Conservation (phyloP, 352 stramenopile genomes). For the Globisporangium iwayamae region DNA sequence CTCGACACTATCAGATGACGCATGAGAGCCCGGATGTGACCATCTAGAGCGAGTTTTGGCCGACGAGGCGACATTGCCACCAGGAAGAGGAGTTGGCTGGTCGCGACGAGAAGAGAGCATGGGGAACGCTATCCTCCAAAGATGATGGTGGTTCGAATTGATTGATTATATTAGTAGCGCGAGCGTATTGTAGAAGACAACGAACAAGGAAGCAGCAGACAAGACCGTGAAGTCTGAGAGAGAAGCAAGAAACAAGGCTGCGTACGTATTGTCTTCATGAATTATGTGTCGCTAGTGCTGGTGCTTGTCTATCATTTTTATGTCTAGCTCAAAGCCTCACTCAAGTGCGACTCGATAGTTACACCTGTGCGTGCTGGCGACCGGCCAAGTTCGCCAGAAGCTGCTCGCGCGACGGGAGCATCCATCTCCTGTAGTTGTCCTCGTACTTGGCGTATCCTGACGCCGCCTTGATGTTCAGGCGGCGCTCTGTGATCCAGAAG, state of each 20-base stretch:
- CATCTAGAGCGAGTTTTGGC: constrained; percentile 21
- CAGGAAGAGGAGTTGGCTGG: not conserved
- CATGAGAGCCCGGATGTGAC: constrained; percentile 32
- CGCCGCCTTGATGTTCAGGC: constrained; percentile 38
- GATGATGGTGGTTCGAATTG: not conserved
- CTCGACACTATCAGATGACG: constrained; percentile 1
- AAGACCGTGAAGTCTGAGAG: constrained; percentile 5
- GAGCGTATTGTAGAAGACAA: constrained; percentile 13
- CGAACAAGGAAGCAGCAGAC: not conserved
- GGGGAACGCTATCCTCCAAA: not conserved
- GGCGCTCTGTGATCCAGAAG: constrained; percentile 42
- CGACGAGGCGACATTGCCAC: not conserved
- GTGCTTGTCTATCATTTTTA: constrained; percentile 14
- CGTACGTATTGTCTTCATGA: constrained; percentile 1
- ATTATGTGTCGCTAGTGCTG: not conserved
- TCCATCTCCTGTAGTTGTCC: constrained; percentile 58
- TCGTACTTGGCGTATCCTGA: constrained; percentile 41
- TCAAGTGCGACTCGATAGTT: constrained; percentile 5
- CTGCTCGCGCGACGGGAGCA: constrained; percentile 66
- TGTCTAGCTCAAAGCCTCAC: not conserved
- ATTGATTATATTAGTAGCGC: constrained; percentile 17
- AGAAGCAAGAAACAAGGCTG: constrained; percentile 6
- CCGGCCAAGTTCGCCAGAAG: constrained; percentile 32
- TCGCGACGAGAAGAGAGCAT: not conserved
- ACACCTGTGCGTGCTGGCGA: constrained; percentile 10